phyloP scores from a whole-genome alignment of 2,329 filamentous ascomycete genomes.

The Chalara sp. region DNA sequence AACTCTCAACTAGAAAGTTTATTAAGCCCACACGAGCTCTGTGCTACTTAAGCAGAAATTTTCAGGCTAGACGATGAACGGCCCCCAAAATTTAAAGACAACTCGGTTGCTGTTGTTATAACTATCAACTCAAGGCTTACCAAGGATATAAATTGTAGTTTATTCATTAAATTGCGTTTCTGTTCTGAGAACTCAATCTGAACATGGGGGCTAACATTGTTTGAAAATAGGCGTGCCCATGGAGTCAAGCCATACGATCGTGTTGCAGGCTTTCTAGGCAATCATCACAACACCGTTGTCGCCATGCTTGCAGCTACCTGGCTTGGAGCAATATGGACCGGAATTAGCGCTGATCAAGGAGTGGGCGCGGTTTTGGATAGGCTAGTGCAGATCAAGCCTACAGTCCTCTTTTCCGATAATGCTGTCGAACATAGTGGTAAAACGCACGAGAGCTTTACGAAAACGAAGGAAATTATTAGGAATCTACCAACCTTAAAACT shows the following conservation, averaged over 20 bases:
- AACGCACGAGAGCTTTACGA: slow-evolving; percentile 70
- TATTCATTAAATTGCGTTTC: too few species aligned
- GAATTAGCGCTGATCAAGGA: slow-evolving; percentile 86
- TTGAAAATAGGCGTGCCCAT: slow-evolving; percentile 36
- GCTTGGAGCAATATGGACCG: slow-evolving; percentile 86
- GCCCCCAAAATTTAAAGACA: too few species aligned
- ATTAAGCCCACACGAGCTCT: too few species aligned
- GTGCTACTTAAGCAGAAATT: too few species aligned
- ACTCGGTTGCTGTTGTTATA: too few species aligned
- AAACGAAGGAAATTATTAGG: slow-evolving; percentile 70
- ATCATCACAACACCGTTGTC: slow-evolving; percentile 80
- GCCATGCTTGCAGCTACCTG: slow-evolving; percentile 81
- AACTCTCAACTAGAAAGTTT: too few species aligned
- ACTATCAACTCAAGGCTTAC: too few species aligned
- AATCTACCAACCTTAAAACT: slow-evolving; percentile 56
- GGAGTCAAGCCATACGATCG: slow-evolving; percentile 53
- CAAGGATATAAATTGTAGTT: too few species aligned
- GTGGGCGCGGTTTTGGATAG: slow-evolving; percentile 87
- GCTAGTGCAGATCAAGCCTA: slow-evolving; percentile 74
- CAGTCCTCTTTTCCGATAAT: slow-evolving; percentile 76
- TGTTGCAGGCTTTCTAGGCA: slow-evolving; percentile 75
- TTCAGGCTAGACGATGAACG: too few species aligned
- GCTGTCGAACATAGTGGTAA: slow-evolving; percentile 88
- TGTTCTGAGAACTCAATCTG: too few species aligned
- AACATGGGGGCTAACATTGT: too few species aligned